Base-by-base conservation (phyloP, 257 asterid species). In the Solanum raphanifolium region DNA sequence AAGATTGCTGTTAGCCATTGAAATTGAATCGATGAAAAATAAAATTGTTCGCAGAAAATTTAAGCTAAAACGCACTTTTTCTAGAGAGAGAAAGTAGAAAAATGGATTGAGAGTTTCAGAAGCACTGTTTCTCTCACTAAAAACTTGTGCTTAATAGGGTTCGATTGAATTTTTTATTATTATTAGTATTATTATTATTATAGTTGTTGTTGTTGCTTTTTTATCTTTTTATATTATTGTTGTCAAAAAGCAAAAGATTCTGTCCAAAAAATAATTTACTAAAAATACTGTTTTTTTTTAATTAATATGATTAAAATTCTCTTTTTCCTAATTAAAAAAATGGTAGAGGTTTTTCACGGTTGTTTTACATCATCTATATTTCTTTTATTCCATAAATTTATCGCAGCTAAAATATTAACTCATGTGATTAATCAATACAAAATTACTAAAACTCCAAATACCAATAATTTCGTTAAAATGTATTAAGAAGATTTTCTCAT, bases 1-100 rank as follows among this genome's bases (percentile, higher is more conserved):
- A 79, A 93, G 88, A 91, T 93, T 93, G 88, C 95, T 93, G 60
- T 93, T 93, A 20, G 95, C 94, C 95, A 93, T 93, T 88, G 89
- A 89, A 18, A 95, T 87, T 87, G 92, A 92, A 90, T 81, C 41
- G 69, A 48, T 65, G 16, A 6, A 52, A 52, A 52, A 5, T 16
- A 52, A 52, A 5, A 2, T 52, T 18, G 23, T 52, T 52, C 4
- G 85, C 88, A 86, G 74, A 90, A 86, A 84, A 69, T 74, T 55
- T 58, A 91, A 87, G 93, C 94, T 71, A 87, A 79, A 39, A 36
- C 11, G 3, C n/a, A 5, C 4, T 25, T 78, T 76, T 43, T 39
- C n/a, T 81, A 81, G 85, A 81, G 41, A 81, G 85, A 81, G 68
- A 81, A 46, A 81, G 84, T 43, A 41, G 38, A 41, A 43, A 79